A percentile compares a stretch with the other conserved stretches of the same genome.
Conservation (phyloP, 257 asterid species). For the Nicotiana benthamiana region DNA sequence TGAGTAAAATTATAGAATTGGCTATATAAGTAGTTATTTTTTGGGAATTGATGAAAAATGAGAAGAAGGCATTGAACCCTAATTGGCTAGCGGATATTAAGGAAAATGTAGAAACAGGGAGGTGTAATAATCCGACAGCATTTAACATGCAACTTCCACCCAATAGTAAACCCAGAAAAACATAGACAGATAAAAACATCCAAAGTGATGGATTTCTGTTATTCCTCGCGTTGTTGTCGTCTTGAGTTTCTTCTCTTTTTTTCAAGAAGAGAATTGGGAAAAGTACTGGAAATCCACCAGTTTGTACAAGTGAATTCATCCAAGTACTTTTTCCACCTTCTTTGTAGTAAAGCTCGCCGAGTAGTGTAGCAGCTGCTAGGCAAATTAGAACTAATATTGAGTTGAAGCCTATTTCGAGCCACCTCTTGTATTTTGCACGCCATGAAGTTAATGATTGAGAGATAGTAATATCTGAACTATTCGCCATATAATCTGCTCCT, state of each 20-base stretch:
- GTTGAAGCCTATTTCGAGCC: slow-evolving; percentile 21
- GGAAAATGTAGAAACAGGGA: slow-evolving; percentile 36
- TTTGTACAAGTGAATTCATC: slow-evolving; percentile 26
- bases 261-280: slow-evolving; percentile 14
- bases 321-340: slow-evolving; percentile 33
- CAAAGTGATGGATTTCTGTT: background rate
- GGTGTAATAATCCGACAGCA: slow-evolving; percentile 28
- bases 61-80: slow-evolving; percentile 41
- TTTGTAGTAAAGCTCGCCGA: slow-evolving; percentile 31
- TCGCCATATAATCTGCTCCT: background rate
- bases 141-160: slow-evolving; percentile 14
- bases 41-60: slow-evolving; percentile 32
- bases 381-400: slow-evolving; percentile 24
- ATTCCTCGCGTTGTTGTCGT: no score
- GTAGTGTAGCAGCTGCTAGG: slow-evolving; percentile 26
- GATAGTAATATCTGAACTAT: no score
- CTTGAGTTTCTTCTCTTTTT: background rate
- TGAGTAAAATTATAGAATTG: slow-evolving; percentile 34
- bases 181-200: background rate
- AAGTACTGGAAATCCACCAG: slow-evolving; percentile 31
- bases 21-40: slow-evolving; percentile 23
- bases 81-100: slow-evolving; percentile 33
- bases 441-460: background rate
- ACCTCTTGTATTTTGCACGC: slow-evolving; percentile 3
- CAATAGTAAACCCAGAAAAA: slow-evolving; percentile 5